Base-by-base conservation (phyloP, 2,329 filamentous ascomycete genomes). In the Paraphoma sp. region DNA sequence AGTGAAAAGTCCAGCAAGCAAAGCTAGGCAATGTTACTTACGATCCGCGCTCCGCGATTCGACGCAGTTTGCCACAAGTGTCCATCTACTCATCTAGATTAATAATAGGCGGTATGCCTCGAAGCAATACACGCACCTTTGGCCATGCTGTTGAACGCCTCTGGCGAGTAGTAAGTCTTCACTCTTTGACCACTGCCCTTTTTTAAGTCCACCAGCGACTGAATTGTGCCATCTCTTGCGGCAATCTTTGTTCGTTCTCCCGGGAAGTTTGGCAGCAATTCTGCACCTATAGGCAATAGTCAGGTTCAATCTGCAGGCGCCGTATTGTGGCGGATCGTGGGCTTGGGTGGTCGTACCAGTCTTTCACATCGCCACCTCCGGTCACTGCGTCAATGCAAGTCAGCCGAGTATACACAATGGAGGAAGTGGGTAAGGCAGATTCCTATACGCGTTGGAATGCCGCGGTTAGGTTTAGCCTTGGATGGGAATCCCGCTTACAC, bases 231-330 rank as follows among this genome's bases (percentile, higher is more conserved):
- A 81, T 42, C 79, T 69, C 57, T 81, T 81, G 16, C 79, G 72
- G 52, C 78, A 80, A 62, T 81, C 79, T 57, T 81, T 80, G 63
- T 81, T 80, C 12, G 75, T 76, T 52, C 78, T 66, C 7, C 74
- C 74, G 2, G 77, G 77, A 1, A 80, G 72, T 28, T 66, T 68
- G 6, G 64, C 54, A 11, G 78, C 76, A 42, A 80, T 72, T 45
- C 64, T 67, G 52, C 75, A 78, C 77, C 70, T 65, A 31, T 28
- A 17, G 12, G 14, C n/a, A n/a, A 6, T 7, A 16, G 38, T 63
- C 43, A 64, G 53, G 12, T 18, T 29, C 36, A 17, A n/a, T 6
- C n/a, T 9, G 40, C 8, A 42, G 3, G n/a, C 10, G 40, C n/a
- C 40, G n/a, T 9, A 9, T n/a, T 42, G 40, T 42, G 7, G 33